Evolutionary conservation across 2,329 filamentous ascomycete genomes (phyloP).

Genomic region (Neocucurbitaria cava): DNA sequence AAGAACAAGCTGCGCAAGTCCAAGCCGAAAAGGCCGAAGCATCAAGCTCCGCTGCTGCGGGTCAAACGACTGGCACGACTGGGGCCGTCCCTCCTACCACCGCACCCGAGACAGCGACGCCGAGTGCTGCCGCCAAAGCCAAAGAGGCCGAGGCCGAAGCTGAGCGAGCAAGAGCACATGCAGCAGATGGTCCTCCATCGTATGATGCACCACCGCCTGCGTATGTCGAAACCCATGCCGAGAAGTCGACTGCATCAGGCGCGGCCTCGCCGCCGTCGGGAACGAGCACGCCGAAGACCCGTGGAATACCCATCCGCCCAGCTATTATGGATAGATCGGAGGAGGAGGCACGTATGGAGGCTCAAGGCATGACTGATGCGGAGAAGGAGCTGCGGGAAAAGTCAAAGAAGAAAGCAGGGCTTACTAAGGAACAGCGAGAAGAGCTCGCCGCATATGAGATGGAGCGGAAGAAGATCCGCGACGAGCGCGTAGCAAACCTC

Average conservation of each 20-base stretch:
- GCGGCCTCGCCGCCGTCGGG: slow-evolving; percentile 49
- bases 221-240: slow-evolving; percentile 56
- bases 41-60: slow-evolving; percentile 29
- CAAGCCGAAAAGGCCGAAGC: slow-evolving; percentile 43
- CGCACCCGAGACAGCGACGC: slow-evolving; percentile 15
- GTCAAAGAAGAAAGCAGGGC: slow-evolving; percentile 86
- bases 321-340: slow-evolving; percentile 89
- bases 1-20: slow-evolving; percentile 66
- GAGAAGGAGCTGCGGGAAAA: slow-evolving; percentile 79
- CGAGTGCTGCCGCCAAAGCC: slow-evolving; percentile 50
- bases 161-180: slow-evolving; percentile 45
- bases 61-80: slow-evolving; percentile 19
- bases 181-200: slow-evolving; percentile 45
- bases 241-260: slow-evolving; percentile 35
- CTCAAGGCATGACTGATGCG: slow-evolving; percentile 71
- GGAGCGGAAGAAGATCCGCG: slow-evolving; percentile 81
- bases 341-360: slow-evolving; percentile 72
- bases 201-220: slow-evolving; percentile 47
- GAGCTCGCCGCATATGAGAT: slow-evolving; percentile 87
- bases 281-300: slow-evolving; percentile 58
- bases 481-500: slow-evolving; percentile 88
- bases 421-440: slow-evolving; percentile 92
- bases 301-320: slow-evolving; percentile 75
- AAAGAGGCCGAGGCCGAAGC: slow-evolving; percentile 52
- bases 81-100: slow-evolving; percentile 11